Conservation (phyloP, 768 basidiomycete species). For the Gloeostereum incarnatum region DNA sequence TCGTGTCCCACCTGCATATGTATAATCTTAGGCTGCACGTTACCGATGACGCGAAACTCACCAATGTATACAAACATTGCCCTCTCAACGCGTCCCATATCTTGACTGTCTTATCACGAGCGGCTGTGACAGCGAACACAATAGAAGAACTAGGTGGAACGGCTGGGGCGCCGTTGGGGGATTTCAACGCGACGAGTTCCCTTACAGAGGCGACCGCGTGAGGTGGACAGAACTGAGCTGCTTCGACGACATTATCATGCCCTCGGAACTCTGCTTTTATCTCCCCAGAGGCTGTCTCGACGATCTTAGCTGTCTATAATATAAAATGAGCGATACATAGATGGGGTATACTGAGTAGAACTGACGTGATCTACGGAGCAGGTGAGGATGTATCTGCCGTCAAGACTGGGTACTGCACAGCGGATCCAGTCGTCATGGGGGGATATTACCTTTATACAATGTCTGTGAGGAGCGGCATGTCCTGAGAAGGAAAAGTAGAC, state of each 20-base stretch:
- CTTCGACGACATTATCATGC: conserved; percentile 65
- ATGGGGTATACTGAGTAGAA: neutral
- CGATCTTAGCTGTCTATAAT: conserved; percentile 53
- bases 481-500: neutral
- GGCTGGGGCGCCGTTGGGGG: neutral
- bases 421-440: conserved; percentile 68
- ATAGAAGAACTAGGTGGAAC: conserved; percentile 16
- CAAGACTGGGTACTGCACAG: conserved; percentile 31
- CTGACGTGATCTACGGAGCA: conserved; percentile 63
- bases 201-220: conserved; percentile 47
- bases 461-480: conserved; percentile 24
- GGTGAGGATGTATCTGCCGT: conserved; percentile 49
- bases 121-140: conserved; percentile 53
- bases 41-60: conserved; percentile 14
- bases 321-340: neutral
- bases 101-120: conserved; percentile 66
- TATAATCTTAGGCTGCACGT: too few relatives aligned
- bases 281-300: conserved; percentile 50
- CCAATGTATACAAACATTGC: conserved; percentile 52
- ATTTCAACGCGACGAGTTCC: conserved; percentile 33
- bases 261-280: conserved; percentile 60
- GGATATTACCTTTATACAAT: conserved; percentile 52
- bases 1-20: conserved; percentile 48
- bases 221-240: conserved; percentile 56
- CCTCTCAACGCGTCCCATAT: conserved; percentile 66